phyloP scores from a whole-genome alignment of 768 basidiomycete species.

The Tylopilus intermedius region DNA sequence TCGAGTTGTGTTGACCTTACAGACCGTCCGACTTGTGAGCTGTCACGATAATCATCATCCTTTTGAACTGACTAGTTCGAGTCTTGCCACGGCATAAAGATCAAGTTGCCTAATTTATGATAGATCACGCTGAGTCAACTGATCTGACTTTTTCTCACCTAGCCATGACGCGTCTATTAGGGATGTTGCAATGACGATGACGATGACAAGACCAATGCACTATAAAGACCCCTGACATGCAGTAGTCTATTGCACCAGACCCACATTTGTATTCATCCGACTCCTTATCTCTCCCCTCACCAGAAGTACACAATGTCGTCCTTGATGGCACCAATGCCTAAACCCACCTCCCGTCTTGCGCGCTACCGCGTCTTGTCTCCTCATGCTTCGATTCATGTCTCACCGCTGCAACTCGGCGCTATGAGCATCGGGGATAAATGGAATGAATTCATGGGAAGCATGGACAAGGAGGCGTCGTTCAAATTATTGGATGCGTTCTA shows the following conservation, averaged over 20 bases:
- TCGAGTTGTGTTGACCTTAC: no score
- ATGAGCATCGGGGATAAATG: slow-evolving; percentile 44
- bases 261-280: neutral
- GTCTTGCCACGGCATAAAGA: no score
- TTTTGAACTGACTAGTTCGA: no score
- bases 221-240: neutral
- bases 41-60: no score
- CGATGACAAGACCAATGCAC: neutral
- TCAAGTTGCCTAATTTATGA: neutral
- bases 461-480: slow-evolving; percentile 40
- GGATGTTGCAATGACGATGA: neutral
- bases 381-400: slow-evolving; percentile 41
- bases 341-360: slow-evolving; percentile 31
- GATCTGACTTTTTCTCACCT: neutral
- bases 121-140: neutral
- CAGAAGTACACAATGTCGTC: slow-evolving; percentile 1
- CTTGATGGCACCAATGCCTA: slow-evolving; percentile 15
- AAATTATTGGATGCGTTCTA: slow-evolving; percentile 43
- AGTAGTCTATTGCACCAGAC: neutral
- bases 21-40: no score
- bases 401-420: slow-evolving; percentile 44
- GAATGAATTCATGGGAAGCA: slow-evolving; percentile 31
- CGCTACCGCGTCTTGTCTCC: slow-evolving; percentile 37
- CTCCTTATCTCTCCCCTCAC: neutral
- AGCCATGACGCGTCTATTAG: neutral